Percentiles rank a stretch among this genome's conserved stretches.
These are phyloP conservation scores for Fusarium temperatum DNA, from an alignment of 2,329 filamentous ascomycete genomes.

Conservation along the genomic window DNA sequence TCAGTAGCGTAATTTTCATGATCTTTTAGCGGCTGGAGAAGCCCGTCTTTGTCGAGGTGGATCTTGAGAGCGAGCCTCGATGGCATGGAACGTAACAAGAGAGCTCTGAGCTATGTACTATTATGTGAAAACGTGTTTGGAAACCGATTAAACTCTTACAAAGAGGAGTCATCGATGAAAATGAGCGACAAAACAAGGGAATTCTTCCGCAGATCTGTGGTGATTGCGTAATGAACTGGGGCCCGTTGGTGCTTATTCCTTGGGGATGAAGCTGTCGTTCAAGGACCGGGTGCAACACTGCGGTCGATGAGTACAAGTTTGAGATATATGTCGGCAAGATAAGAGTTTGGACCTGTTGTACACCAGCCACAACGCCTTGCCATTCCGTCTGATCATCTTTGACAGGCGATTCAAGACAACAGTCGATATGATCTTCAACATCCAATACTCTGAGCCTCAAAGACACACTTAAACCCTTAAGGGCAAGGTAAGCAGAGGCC, in stretches of 20 bases:
- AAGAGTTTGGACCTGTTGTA: not conserved
- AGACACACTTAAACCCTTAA: conserved; percentile 5
- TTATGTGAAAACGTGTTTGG: not conserved
- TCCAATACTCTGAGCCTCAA: conserved; percentile 4
- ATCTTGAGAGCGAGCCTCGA: not conserved
- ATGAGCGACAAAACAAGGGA: not conserved
- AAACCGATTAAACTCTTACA: not conserved
- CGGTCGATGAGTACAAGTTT: not conserved
- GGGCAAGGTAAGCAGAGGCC: conserved; percentile 24
- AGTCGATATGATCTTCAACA: not conserved
- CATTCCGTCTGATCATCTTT: conserved; percentile 7
- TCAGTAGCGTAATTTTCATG: conserved; percentile 1
- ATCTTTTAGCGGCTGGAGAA: conserved; percentile 3
- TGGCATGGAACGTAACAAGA: not conserved
- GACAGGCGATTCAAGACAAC: conserved; percentile 4
- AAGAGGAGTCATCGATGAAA: not conserved
- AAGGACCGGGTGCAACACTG: conserved; percentile 3
- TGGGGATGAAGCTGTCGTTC: not conserved
- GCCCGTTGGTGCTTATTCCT: conserved; percentile 20
- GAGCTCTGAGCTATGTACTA: not conserved
- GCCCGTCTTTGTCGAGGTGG: not conserved
- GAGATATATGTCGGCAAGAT: conserved; percentile 4
- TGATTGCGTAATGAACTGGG: conserved; percentile 30
- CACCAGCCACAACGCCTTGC: conserved; percentile 15
- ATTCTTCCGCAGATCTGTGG: conserved; percentile 12